Evolutionary conservation across 441 rosid genomes (phyloP), one percentile per base, ranked within the genome.

Genomic region (Adansonia grandidieri): DNA sequence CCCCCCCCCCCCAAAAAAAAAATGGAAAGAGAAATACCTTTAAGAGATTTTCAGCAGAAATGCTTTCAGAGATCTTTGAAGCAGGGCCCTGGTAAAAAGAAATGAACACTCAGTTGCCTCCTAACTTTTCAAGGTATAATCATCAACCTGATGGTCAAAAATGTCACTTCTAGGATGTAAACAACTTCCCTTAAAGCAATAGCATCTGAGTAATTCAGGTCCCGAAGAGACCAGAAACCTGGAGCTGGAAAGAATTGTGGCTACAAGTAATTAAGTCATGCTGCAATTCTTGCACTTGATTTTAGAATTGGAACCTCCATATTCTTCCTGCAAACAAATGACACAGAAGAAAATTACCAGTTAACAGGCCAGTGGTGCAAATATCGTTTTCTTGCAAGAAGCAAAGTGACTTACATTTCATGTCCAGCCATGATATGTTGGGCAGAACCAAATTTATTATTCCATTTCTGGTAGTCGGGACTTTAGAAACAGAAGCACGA

Each of bases 171-270:
- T 70, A 73, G 51, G 66, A 81, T 66, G 73, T 63, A 70, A 45
- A 76, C 90, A 84, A 92, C 99, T 96, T 92, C 80, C 76, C 51
- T 72, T 54, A 65, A 78, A 77, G 74, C 56, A 73, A n/a, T 45
- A 56, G 85, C 69, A 69, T 84, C 79, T 28, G 81, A 65, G 76
- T 78, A 72, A 76, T 71, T 76, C 83, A 69, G 84, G 44, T 82
- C 82, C 74, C 82, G 56, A 65, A 79, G 85, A 56, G 92, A 83
- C 97, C 93, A 90, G 82, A 91, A 90, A 14, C 97, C 98, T 47
- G 95, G 88, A 79, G 93, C 90, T 11, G 98, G 98, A 80, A 96
- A 96, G 86, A 94, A 92, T 88, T 92, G 99, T 32, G 99, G 98
- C 57, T 97, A 96, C 81, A 96, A 80, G 84, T 92, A 92, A 85